Conservation (phyloP, 305 asterid species). For the Euphrasia arctica region DNA sequence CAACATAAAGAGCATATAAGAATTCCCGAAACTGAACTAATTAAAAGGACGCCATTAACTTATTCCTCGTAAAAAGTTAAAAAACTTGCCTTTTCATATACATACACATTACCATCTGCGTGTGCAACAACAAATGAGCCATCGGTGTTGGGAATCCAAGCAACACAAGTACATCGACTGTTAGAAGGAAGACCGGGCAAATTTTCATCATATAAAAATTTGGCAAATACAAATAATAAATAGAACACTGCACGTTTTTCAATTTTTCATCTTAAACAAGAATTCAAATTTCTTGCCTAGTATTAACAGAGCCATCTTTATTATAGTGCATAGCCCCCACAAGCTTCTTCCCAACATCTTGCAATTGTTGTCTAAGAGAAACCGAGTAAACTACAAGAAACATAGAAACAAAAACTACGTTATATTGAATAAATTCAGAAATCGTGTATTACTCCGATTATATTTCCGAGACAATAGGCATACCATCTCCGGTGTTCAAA, state of each 20-base stretch:
- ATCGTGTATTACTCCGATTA: constrained; percentile 17
- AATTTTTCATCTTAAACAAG: neutral
- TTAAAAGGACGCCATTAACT: constrained; percentile 15
- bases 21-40: neutral
- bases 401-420: constrained; percentile 25
- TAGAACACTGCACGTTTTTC: neutral
- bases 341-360: constrained; percentile 98
- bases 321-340: constrained; percentile 96
- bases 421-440: constrained; percentile 11
- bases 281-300: constrained; percentile 48
- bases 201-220: constrained; percentile 12
- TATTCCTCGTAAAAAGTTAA: constrained; percentile 19
- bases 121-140: constrained; percentile 59
- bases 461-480: constrained; percentile 23
- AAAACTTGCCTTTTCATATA: constrained; percentile 64
- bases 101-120: constrained; percentile 61
- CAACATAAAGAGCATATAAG: constrained; percentile 14
- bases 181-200: constrained; percentile 24
- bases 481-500: constrained; percentile 92
- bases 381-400: constrained; percentile 77
- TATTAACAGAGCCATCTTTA: constrained; percentile 90
- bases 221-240: neutral
- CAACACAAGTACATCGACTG: constrained; percentile 62
- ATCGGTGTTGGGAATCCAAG: constrained; percentile 66
- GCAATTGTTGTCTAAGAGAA: constrained; percentile 90